Base-by-base conservation (phyloP, 1,284 basidiomycete genomes). In the Trichosporon asahii region DNA sequence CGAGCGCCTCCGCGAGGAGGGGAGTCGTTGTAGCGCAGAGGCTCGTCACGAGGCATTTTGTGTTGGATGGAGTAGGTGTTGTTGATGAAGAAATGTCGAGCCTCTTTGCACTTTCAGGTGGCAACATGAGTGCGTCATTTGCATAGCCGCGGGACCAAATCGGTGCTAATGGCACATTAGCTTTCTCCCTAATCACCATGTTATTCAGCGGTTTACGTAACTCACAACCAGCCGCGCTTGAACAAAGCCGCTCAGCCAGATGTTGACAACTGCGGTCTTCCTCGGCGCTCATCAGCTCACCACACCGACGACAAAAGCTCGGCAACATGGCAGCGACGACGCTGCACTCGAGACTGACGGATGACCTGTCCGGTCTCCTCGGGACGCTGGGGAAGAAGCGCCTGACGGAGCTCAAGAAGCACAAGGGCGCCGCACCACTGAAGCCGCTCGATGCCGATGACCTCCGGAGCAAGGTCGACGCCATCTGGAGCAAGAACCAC, bases 401-500 rank as follows among this genome's bases (percentile, higher is more conserved):
- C 18, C 27, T 57, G 27, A 53, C 63, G 1, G 23, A 40, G 27
- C 67, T 68, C n/a, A 60, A 44, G 44, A 63, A 60, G 27, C 68
- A 64, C 27, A 53, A 60, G 18, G 60, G 46, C 29, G 14, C 57
- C 1, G 23, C 21, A 1, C 27, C 68, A 55, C 33, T 69, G 29
- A 23, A 31, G 2, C 68, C 68, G 27, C 64, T 69, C 57, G 68
- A 61, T 12, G 27, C 57, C 15, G 68, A 46, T 0, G 5, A 31
- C 21, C 60, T 69, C n/a, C 37, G 55, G 12, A 46, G 6, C 31
- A 40, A 66, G n/a, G 68, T 69, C 11, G n/a, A 57, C 15, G 60
- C 61, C 9, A 21, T 66, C n/a, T 69, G 68, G 68, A 44, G 23
- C 23, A 37, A 44, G 25, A 64, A 64, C 63, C 35, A 64, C 35